These are phyloP conservation scores for Hebeloma cylindrosporum DNA, from an alignment of 768 basidiomycete genomes.

Conservation along the genomic window DNA sequence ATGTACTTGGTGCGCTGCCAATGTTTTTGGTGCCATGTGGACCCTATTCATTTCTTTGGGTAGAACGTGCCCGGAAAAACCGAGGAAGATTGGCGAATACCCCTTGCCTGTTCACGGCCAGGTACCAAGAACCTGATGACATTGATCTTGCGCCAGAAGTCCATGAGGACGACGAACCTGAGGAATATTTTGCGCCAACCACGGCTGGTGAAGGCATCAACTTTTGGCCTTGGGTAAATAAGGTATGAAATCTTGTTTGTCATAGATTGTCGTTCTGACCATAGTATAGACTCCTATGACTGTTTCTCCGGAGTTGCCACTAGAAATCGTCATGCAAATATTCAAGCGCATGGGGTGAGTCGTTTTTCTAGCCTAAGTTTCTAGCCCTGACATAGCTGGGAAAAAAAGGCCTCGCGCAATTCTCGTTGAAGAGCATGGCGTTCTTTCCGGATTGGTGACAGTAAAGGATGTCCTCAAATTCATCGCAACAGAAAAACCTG, in stretches of 20 bases:
- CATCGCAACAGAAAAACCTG: constrained; percentile 61
- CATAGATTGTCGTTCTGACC: constrained; percentile 1
- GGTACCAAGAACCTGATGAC: constrained; percentile 53
- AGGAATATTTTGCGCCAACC: constrained; percentile 59
- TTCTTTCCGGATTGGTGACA: constrained; percentile 82
- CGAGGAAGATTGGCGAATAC: constrained; percentile 64
- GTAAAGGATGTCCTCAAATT: constrained; percentile 95
- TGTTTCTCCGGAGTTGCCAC: constrained; percentile 85
- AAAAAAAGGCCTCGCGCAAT: constrained; percentile 86
- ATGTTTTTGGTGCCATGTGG: constrained; percentile 4
- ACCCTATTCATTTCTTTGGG: constrained; percentile 5
- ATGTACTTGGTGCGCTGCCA: constrained; percentile 69
- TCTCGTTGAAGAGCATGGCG: constrained; percentile 85
- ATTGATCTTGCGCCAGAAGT: constrained; percentile 51
- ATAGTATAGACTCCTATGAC: constrained; percentile 82
- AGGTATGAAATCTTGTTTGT: constrained; percentile 50
- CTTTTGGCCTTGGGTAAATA: constrained; percentile 92
- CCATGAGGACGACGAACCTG: constrained; percentile 68
- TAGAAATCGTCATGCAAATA: constrained; percentile 96
- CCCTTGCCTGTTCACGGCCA: constrained; percentile 66
- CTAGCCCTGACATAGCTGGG: constrained; percentile 4
- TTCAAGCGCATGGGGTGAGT: constrained; percentile 98
- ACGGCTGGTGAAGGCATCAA: constrained; percentile 57
- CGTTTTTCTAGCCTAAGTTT: constrained; percentile 4
- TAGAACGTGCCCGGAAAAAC: constrained; percentile 73